Evolutionary conservation across 2,329 filamentous ascomycete species (phyloP).

Genomic region (Fusarium fujikuroi): DNA sequence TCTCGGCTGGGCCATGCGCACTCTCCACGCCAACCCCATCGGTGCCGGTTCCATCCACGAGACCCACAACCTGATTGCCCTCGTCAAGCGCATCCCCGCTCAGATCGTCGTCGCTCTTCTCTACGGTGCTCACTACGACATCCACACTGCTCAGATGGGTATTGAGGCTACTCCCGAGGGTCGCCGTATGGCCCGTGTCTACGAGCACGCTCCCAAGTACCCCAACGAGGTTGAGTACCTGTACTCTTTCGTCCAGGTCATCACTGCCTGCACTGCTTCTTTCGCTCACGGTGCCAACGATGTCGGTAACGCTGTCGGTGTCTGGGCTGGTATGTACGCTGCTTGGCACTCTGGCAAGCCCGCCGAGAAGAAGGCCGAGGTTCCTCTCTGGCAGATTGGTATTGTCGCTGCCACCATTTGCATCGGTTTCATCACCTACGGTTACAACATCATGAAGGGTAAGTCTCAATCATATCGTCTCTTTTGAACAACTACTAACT

Average conservation of each 20-base stretch:
- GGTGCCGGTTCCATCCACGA: conserved; percentile 80
- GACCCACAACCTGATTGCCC: conserved; percentile 72
- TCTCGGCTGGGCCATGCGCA: conserved; percentile 86
- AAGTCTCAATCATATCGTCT: conserved; percentile 42
- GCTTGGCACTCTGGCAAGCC: conserved; percentile 73
- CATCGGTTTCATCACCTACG: conserved; percentile 76
- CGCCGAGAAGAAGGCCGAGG: conserved; percentile 69
- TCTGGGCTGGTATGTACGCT: conserved; percentile 76
- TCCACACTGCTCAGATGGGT: conserved; percentile 79
- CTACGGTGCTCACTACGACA: conserved; percentile 85
- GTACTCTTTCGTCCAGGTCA: conserved; percentile 73
- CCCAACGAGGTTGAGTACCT: conserved; percentile 77
- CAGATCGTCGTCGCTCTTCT: conserved; percentile 70
- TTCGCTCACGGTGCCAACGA: conserved; percentile 84
- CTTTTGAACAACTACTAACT: conserved; percentile 19
- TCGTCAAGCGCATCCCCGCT: conserved; percentile 75
- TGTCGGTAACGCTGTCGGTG: conserved; percentile 76
- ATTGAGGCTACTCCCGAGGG: conserved; percentile 78
- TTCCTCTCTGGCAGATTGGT: conserved; percentile 81
- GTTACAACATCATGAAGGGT: conserved; percentile 88
- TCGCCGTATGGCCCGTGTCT: conserved; percentile 68
- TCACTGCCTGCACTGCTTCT: conserved; percentile 77
- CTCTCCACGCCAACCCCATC: conserved; percentile 77
- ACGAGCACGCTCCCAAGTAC: conserved; percentile 72
- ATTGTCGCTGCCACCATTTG: conserved; percentile 73